A percentile compares a stretch with the other conserved stretches of the same genome.
Conservation (phyloP, 306 rosid genomes). For the Cucurbita moschata region DNA sequence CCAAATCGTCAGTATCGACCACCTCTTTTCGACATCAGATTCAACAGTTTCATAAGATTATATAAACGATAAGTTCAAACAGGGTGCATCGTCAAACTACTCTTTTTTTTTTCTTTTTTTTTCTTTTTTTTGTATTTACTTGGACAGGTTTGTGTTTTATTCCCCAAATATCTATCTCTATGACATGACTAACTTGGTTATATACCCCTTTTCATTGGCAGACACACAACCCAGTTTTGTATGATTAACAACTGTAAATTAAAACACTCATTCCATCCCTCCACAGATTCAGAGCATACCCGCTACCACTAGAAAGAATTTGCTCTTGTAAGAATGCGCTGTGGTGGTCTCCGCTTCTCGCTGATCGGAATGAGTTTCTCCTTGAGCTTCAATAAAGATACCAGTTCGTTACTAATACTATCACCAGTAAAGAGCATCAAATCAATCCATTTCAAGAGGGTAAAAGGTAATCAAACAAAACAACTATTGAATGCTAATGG, state of each 20-base stretch:
- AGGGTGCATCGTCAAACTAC: neutral
- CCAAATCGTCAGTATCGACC: neutral
- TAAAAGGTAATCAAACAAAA: neutral
- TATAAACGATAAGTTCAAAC: neutral
- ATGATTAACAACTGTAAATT: neutral
- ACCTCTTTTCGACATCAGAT: neutral
- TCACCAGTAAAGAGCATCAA: neutral
- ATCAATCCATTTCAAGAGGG: neutral
- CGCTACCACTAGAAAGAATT: constrained; percentile 29
- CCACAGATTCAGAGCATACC: neutral
- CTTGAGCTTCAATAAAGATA: constrained; percentile 33
- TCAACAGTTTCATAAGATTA: neutral
- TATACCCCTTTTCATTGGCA: neutral
- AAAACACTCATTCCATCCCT: neutral
- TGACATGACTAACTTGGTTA: neutral
- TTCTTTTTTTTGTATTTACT: neutral
- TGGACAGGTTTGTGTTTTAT: neutral
- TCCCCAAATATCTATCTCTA: neutral
- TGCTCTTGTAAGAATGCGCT: constrained; percentile 28
- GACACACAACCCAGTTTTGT: neutral
- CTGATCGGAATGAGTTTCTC: constrained; percentile 32
- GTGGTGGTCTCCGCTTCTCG: constrained; percentile 31
- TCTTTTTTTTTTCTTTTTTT: too few species aligned
- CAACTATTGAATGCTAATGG: neutral
- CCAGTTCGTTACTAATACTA: neutral